Evolutionary conservation across 768 basidiomycete genomes (phyloP).

Genomic region (Hortiboletus flavorubellus): DNA sequence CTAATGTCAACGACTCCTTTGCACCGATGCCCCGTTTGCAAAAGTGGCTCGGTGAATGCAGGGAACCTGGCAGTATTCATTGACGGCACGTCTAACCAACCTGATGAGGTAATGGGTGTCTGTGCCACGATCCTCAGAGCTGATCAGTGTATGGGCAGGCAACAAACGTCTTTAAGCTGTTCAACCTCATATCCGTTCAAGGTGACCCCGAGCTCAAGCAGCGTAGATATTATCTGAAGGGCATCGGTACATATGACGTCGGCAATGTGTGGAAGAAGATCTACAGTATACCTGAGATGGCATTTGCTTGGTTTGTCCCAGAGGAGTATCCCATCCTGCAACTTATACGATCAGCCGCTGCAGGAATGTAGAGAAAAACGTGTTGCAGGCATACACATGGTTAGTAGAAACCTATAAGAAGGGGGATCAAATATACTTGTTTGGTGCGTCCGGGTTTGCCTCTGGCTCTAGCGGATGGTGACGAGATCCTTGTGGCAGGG

Average conservation of each 20-base stretch:
- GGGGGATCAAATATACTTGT: constrained; percentile 33
- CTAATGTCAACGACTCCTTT: neutral
- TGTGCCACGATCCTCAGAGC: no score
- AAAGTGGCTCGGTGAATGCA: neutral
- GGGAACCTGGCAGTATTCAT: constrained; percentile 34
- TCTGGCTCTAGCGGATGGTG: neutral
- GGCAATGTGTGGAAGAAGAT: neutral
- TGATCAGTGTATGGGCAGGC: constrained; percentile 15
- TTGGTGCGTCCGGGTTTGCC: constrained; percentile 25
- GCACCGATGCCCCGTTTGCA: neutral
- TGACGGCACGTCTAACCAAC: constrained; percentile 15
- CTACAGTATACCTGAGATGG: neutral
- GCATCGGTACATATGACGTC: constrained; percentile 29
- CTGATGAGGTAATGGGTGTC: constrained; percentile 38
- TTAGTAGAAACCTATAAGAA: neutral
- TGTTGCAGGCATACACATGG: constrained; percentile 6
- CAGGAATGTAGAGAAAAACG: constrained; percentile 8
- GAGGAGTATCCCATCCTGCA: neutral
- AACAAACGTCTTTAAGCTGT: constrained; percentile 34
- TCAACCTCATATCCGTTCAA: constrained; percentile 18
- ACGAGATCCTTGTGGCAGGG: constrained; percentile 19
- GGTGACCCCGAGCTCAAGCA: constrained; percentile 7
- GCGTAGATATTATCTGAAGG: constrained; percentile 28
- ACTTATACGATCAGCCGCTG: no score
- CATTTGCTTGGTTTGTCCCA: constrained; percentile 2